Conservation (phyloP, 2,329 filamentous ascomycete genomes). For the Sporothrix schenckii region DNA sequence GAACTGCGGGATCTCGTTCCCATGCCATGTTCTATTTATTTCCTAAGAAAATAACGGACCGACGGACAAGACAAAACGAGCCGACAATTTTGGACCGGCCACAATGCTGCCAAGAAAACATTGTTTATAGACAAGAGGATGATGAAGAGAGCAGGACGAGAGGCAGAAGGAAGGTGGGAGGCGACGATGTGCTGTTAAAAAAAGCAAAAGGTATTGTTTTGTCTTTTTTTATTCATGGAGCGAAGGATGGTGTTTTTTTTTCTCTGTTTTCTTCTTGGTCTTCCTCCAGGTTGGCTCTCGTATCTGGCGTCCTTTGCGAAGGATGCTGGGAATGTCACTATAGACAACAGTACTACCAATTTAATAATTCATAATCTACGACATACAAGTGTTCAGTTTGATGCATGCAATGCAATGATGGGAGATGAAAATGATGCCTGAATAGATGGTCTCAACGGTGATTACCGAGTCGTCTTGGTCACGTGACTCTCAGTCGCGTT, state of each 20-base stretch:
- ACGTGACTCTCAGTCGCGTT: conserved; percentile 26
- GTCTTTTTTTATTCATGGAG: neutral
- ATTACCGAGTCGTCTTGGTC: neutral
- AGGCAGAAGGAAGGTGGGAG: neutral
- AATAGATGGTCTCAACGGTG: neutral
- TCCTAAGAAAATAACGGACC: too few species aligned
- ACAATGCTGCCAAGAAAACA: neutral
- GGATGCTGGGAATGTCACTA: conserved; percentile 2
- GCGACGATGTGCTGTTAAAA: neutral
- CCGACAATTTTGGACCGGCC: neutral
- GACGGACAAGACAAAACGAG: conserved; percentile 6
- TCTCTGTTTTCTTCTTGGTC: conserved; percentile 12
- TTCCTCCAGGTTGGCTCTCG: neutral
- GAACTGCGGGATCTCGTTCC: neutral
- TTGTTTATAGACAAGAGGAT: neutral
- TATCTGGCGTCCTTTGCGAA: neutral
- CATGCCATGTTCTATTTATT: neutral
- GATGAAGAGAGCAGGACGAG: neutral
- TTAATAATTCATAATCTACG: conserved; percentile 10
- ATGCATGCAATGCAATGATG: neutral
- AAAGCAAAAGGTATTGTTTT: neutral
- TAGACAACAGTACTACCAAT: conserved; percentile 20
- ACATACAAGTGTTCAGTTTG: neutral
- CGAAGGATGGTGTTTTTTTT: neutral
- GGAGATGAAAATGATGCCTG: neutral